Percentiles rank a stretch among this genome's conserved stretches.
These are phyloP conservation scores for Starmerella apicola DNA, from an alignment of 805 yeast species.

Conservation along the genomic window DNA sequence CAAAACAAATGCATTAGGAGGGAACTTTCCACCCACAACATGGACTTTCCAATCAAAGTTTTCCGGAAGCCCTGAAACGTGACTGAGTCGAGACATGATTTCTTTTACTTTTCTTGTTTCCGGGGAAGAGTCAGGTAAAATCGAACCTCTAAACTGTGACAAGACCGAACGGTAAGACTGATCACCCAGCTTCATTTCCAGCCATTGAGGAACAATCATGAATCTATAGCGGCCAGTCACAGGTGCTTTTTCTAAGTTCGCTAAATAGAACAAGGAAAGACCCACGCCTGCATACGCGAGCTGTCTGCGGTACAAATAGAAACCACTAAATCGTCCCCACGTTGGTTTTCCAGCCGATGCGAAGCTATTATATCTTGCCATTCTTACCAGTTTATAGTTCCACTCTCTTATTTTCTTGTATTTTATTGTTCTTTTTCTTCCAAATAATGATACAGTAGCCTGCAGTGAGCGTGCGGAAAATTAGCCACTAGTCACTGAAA, in stretches of 20 bases:
- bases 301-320: slow-evolving; percentile 12
- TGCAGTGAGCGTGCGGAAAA: too few species aligned
- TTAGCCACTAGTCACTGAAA: too few species aligned
- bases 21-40: slow-evolving; percentile 56
- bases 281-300: slow-evolving; percentile 24
- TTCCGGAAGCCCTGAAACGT: slow-evolving; percentile 26
- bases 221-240: slow-evolving; percentile 60
- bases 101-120: slow-evolving; percentile 40
- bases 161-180: slow-evolving; percentile 50
- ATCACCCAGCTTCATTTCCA: slow-evolving; percentile 53
- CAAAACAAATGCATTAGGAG: slow-evolving; percentile 92
- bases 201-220: slow-evolving; percentile 54
- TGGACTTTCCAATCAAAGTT: slow-evolving; percentile 57
- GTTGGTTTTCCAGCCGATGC: slow-evolving; percentile 22
- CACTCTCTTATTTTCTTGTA: too few species aligned
- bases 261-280: slow-evolving; percentile 31
- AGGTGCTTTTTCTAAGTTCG: slow-evolving; percentile 68
- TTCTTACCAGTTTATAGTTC: too few species aligned
- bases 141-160: slow-evolving; percentile 36
- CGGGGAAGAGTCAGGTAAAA: slow-evolving; percentile 58
- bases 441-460: too few species aligned
- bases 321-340: slow-evolving; percentile 10
- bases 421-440: too few species aligned
- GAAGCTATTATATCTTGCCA: slow-evolving; percentile 24
- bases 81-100: slow-evolving; percentile 53